Conservation (phyloP, 768 basidiomycete species). For the Fomitopsis serialis region DNA sequence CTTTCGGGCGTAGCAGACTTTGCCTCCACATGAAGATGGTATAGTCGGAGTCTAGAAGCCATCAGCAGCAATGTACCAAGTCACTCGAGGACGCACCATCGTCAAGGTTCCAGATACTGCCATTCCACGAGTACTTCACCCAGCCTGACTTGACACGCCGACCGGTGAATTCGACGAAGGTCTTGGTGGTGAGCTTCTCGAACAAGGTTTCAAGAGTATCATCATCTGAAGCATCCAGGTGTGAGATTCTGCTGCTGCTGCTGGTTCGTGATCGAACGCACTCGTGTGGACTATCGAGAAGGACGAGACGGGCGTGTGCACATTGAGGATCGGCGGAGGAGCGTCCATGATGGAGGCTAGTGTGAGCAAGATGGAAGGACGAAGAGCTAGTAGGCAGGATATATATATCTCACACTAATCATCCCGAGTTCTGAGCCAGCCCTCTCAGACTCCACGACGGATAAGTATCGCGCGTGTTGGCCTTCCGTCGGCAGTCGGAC, state of each 20-base stretch:
- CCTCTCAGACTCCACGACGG: background rate
- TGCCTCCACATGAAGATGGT: slow-evolving; percentile 80
- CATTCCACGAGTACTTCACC: slow-evolving; percentile 83
- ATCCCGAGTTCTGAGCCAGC: background rate
- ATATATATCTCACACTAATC: background rate
- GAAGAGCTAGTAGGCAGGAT: background rate
- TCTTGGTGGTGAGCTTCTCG: slow-evolving; percentile 69
- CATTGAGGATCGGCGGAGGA: slow-evolving; percentile 48
- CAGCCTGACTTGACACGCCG: slow-evolving; percentile 70
- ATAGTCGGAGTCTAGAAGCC: slow-evolving; percentile 70
- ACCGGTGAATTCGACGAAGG: slow-evolving; percentile 49
- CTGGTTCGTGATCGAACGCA: slow-evolving; percentile 28
- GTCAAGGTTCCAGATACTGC: slow-evolving; percentile 79
- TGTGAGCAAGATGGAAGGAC: slow-evolving; percentile 5
- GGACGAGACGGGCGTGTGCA: slow-evolving; percentile 74
- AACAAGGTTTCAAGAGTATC: slow-evolving; percentile 60
- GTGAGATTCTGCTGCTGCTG: background rate
- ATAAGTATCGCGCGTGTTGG: background rate
- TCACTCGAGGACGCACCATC: slow-evolving; percentile 50
- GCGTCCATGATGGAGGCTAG: slow-evolving; percentile 22
- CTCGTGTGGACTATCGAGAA: slow-evolving; percentile 73
- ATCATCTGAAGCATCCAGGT: slow-evolving; percentile 44
- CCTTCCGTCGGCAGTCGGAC: background rate
- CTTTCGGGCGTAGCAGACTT: slow-evolving; percentile 30
- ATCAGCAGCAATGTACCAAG: slow-evolving; percentile 1